Base-by-base conservation (phyloP, 306 rosid species). In the Prunus salicina region DNA sequence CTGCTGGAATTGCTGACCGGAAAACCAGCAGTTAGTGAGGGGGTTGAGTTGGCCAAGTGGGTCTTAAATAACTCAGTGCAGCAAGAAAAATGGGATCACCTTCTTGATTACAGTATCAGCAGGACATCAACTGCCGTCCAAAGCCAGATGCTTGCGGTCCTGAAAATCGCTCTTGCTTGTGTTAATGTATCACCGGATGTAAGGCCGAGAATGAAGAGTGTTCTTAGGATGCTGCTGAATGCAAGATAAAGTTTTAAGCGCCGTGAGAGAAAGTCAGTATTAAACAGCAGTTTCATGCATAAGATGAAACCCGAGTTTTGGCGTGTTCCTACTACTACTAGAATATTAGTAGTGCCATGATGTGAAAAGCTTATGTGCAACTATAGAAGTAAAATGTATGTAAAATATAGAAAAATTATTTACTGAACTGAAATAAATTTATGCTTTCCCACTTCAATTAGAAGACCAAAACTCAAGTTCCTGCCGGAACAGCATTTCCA, bases 161-260 rank as follows among this genome's bases (percentile, higher is more conserved):
- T 95, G 56, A 74, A 83, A 75, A 76, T 91, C 73, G 99, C 97
- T 62, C 78, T 87, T 65, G 76, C 78, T 43, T 91, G 99, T 74
- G 97, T 92, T 51, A 76, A 82, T 49, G 64, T 82, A 14, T 87
- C 90, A 6, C 85, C 97, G 1, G 90, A 87, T n/a, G 80, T 85
- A 66, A 95, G 97, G 89, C 97, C 99, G 19, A 84, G 88, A 88
- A 91, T 95, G 93, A 92, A 91, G 87, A 89, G 79, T 24, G 96
- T 95, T 47, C 86, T 95, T 25, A 64, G 87, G 34, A 84, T 87
- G 97, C 88, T 95, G 78, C 88, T 95, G 15, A 89, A 84, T 71
- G 97, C 97, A 43, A 87, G 92, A 87, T 95, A 71, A 72, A 82
- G 30, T 3, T 38, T 38, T 2, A 15, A 12, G 4, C 24, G 8